Base-by-base conservation (phyloP, 257 asterid species). In the Capsicum pubescens region DNA sequence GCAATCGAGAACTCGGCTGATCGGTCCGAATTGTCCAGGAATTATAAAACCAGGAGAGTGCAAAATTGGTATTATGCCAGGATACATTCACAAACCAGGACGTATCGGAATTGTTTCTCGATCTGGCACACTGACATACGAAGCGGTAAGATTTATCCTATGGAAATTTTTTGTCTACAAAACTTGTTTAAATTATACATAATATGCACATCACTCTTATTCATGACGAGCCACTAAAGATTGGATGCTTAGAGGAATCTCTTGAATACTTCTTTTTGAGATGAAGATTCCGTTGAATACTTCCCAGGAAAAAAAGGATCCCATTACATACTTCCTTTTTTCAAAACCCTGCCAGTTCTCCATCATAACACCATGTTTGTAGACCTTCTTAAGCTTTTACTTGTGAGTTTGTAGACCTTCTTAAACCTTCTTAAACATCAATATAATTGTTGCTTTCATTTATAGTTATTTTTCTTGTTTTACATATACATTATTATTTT, bases 1-100 rank as follows among this genome's bases (percentile, higher is more conserved):
- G 84, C 99, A 96, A 87, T 92, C 98, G 5, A 94, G 91, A 89
- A 96, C 99, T 77, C 93, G 97, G 71, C 93, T 96, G 54, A 96
- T 96, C 82, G 98, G 98, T 82, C 99, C 99, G 35, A 96, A 96
- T 86, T 96, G 99, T 87, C 99, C 99, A 13, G 99, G 99, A 69
- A 96, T 96, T 83, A 96, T 94, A 89, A 96, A 96, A 89, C 99
- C 99, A 21, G 99, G 99, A 85, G 98, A 96, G 88, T 96, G 99
- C 90, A 96, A 96, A 86, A 96, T 94, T 32, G 99, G 99, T 66
- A 96, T 96, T 85, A 96, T 96, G 99, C 99, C 98, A 42, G 99
- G 99, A 83, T 94, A 96, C 91, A 96, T 96, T 87, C 99, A 96
- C 90, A 96, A 96, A 89, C 99, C 99, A 19, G 99, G 99, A 32